Evolutionary conservation across 2,329 filamentous ascomycete species (phyloP).

Genomic region (Cytospora mali): DNA sequence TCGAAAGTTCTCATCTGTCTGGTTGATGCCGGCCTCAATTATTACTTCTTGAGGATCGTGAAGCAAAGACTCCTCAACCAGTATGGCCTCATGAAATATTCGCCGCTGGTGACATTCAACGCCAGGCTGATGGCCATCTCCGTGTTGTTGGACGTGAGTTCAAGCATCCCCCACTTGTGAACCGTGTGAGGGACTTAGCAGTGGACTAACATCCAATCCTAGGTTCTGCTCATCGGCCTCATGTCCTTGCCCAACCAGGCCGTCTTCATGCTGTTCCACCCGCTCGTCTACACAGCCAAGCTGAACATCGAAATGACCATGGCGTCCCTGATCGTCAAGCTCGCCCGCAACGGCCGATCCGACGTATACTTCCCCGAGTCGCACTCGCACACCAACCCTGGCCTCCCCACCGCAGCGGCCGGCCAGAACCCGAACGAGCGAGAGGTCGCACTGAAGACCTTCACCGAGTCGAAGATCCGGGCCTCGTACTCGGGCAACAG

Average conservation of each 20-base stretch:
- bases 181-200: background rate
- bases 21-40: conserved; percentile 54
- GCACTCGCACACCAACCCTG: conserved; percentile 10
- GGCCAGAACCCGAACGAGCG: conserved; percentile 12
- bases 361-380: conserved; percentile 12
- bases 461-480: conserved; percentile 20
- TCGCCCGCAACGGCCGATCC: conserved; percentile 16
- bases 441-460: conserved; percentile 21
- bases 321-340: conserved; percentile 26
- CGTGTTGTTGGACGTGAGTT: conserved; percentile 50
- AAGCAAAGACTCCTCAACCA: conserved; percentile 50
- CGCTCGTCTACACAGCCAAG: conserved; percentile 21
- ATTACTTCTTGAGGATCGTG: conserved; percentile 53
- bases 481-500: conserved; percentile 16
- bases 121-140: conserved; percentile 52
- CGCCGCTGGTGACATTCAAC: conserved; percentile 52
- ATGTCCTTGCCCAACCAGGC: conserved; percentile 40
- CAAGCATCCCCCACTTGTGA: too few relatives aligned
- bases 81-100: conserved; percentile 53
- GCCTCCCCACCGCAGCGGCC: background rate
- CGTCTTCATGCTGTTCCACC: conserved; percentile 31
- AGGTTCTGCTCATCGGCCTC: conserved; percentile 39
- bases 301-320: conserved; percentile 29
- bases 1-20: conserved; percentile 55
- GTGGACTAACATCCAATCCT: background rate